Evolutionary conservation across 305 asterid genomes (phyloP), one percentile per base, ranked within the genome.

Genomic region (Solanum hybrid): DNA sequence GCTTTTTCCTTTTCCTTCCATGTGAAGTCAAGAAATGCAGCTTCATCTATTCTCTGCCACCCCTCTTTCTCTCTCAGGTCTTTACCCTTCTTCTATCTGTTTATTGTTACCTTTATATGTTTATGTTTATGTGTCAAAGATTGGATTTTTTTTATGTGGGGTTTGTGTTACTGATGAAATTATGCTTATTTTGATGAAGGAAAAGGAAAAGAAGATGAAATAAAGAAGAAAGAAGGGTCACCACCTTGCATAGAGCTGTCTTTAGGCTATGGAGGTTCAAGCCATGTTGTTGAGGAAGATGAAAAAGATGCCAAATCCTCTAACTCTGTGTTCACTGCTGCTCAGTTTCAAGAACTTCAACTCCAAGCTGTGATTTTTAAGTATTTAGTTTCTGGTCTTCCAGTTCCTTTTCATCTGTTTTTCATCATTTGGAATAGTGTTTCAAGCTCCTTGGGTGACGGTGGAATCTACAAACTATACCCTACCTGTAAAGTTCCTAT

Each of bases 381-480:
- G 91, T 91, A 79, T 84, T 75, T 94, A 88, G 32, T 75, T 39
- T 88, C 87, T 80, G 95, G 95, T 24, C 92, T 93, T 73, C 90
- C 95, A 72, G 88, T 92, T 61, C 93, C 93, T 57, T 91, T 89
- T 90, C 91, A 90, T 86, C 94, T 93, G 22, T 87, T 92, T 88
- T 88, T 90, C 83, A 94, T 92, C 77, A 80, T 92, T 87, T 93
- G 93, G 95, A 91, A 68, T 41, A 91, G 93, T 91, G 91, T 93
- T 87, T 78, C 85, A n/a, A 75, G 81, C 39, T 92, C 95, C 72
- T 82, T 90, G 14, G 92, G 92, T 86, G 86, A 41, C 31, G 39
- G 72, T 68, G 90, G n/a, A 88, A 89, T 92, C 91, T 89, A 65
- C 92, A 32, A 39, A 24, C 84, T 85, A 10, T 92, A 86, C 51